Evolutionary conservation across 257 asterid species (phyloP).

Genomic region (Jasminum sambac): DNA sequence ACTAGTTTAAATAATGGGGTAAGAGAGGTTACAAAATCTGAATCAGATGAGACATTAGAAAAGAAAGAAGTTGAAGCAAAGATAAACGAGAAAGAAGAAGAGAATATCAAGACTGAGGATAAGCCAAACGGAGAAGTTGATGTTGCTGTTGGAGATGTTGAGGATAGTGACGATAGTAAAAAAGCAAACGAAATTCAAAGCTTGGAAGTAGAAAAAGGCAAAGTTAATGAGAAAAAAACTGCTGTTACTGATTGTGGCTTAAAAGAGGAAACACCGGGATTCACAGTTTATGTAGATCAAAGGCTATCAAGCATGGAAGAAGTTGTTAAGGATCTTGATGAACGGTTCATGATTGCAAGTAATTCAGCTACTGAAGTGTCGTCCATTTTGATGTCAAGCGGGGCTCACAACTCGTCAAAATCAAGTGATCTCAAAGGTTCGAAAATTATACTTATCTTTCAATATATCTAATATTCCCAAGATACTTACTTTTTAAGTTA

Average conservation of each 20-base stretch:
- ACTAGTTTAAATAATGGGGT: conserved; percentile 60
- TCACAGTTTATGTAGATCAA: conserved; percentile 78
- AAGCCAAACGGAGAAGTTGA: conserved; percentile 48
- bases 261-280: conserved; percentile 83
- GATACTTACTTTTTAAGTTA: too few species aligned
- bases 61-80: conserved; percentile 68
- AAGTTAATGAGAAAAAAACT: conserved; percentile 58
- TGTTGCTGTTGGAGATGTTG: conserved; percentile 72
- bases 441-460: not conserved
- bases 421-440: conserved; percentile 69
- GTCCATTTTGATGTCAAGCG: conserved; percentile 67
- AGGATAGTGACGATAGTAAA: conserved; percentile 45
- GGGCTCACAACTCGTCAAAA: conserved; percentile 65
- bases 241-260: conserved; percentile 52
- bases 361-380: conserved; percentile 74
- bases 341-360: conserved; percentile 71
- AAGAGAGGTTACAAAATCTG: conserved; percentile 77
- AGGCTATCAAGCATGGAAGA: conserved; percentile 91
- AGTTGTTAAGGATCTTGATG: conserved; percentile 87
- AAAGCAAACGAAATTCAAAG: conserved; percentile 41
- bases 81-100: conserved; percentile 33
- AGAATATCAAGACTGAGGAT: conserved; percentile 32
- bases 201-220: conserved; percentile 55
- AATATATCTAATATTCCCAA: too few species aligned
- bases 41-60: conserved; percentile 89